A percentile compares a stretch with the other conserved stretches of the same genome.
phyloP scores from a whole-genome alignment of 306 rosid genomes.

The Cicer chorassanicum region DNA sequence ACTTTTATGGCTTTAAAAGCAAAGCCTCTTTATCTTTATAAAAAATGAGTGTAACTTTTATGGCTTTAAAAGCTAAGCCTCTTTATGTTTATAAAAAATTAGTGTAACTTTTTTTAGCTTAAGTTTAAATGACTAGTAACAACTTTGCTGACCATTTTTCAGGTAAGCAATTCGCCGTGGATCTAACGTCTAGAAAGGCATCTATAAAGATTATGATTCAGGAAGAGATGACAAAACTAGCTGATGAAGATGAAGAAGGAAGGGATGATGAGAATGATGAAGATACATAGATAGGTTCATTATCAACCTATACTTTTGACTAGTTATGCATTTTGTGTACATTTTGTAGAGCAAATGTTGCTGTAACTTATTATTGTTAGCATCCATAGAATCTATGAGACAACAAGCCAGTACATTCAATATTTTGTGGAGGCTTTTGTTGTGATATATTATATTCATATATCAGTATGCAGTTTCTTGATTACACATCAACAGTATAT shows the following conservation, averaged over 20 bases:
- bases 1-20: not conserved
- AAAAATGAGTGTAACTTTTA: not conserved
- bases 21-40: no score
- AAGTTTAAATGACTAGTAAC: conserved; percentile 29
- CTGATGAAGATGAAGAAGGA: conserved; percentile 64
- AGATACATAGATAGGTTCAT: conserved; percentile 41
- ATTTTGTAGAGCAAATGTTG: conserved; percentile 39
- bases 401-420: conserved; percentile 37
- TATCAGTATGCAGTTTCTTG: conserved; percentile 52
- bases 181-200: conserved; percentile 82
- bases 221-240: conserved; percentile 86
- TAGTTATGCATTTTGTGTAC: conserved; percentile 35
- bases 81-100: not conserved
- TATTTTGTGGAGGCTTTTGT: conserved; percentile 37
- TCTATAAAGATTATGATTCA: conserved; percentile 83
- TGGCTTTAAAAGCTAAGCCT: no score
- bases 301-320: conserved; percentile 48
- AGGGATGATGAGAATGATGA: conserved; percentile 60
- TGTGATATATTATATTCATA: conserved; percentile 11
- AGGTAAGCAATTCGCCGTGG: conserved; percentile 66
- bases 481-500: conserved; percentile 52
- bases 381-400: conserved; percentile 44
- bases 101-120: not conserved
- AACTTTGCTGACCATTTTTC: conserved; percentile 42
- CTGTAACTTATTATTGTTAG: conserved; percentile 49